Evolutionary conservation across 75 land plant species (phyloP), one percentile per base, ranked within the genome.

Genomic region (Picea glauca): DNA sequence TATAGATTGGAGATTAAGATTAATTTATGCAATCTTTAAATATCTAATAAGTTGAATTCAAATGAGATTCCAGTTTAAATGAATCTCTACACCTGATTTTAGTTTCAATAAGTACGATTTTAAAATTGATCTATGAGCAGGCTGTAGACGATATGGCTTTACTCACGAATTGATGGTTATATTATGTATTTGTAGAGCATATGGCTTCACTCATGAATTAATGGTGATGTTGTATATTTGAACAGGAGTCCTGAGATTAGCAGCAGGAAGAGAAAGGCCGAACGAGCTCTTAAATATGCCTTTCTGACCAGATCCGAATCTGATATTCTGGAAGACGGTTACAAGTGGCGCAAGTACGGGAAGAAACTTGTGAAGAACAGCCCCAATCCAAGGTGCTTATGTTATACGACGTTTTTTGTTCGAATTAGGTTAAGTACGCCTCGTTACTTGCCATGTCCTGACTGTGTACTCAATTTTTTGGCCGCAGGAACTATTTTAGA

Each of bases 341-440:
- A 46, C 50, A 46, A 84, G 75, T 91, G 93, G 93, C 84, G 89
- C 78, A 91, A 91, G 75, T 91, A 91, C 62, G 93, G 93, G n/a
- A 88, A 89, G 81, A 91, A 91, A 80, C 74, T 68, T 60, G 86
- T 91, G 18, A 91, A 91, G 79, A 91, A 87, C 87, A 89, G 83
- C 79, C 89, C 91, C 23, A 84, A 91, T 84, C 93, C 91, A 12
- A 91, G 93, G 93, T 91, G 50, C 40, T 33, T 13, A 3, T 30
- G 46, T 43, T 43, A 43, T 43, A 43, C 4, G 5, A 5, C 5
- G 0, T 43, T 0, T 43, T 46, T 46, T 46, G 50, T 46, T 46
- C 50, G 7, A 46, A 46, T 46, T 46, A 46, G 7, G 50, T 6
- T 46, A 6, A 7, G 0, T 46, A 6, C 50, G 5, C 5, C 50